Evolutionary conservation across 768 basidiomycete species (phyloP), one percentile per base, ranked within the genome.

Genomic region (Suillus cothurnatus): DNA sequence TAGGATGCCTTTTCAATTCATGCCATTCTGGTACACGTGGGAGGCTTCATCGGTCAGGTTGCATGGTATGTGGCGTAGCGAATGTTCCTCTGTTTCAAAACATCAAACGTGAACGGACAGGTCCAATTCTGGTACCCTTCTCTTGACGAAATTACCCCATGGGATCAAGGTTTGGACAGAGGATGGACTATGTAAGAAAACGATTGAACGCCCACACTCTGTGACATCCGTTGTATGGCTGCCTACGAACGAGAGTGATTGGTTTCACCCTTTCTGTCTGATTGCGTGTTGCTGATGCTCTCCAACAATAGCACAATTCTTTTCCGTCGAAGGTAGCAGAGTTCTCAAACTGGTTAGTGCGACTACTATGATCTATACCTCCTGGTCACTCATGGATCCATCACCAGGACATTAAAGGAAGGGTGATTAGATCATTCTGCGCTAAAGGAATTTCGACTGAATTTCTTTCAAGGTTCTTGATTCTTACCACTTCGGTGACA

Each of bases 81-180:
- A 41, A 56, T 43, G 61, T 1, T 23, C 34, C 47, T 41, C 38
- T 55, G 63, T 15, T 52, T 34, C 45, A 47, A 17, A 8, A 55
- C 32, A 69, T 67, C 28, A 71, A 36, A 39, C 34, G 39, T 36
- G 26, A 45, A n/a, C 63, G 64, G 31, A 62, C 56, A 82, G 82
- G 84, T 84, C 84, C 43, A 84, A 84, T 6, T 81, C 76, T 58
- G 80, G 85, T 28, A 73, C 66, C 63, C 65, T 76, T 26, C 73
- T 86, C 49, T 75, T 86, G 55, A 84, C 85, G 34, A 83, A 84
- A 70, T 77, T 82, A 63, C 78, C 74, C 62, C 82, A 81, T 32
- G 80, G 78, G 50, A 76, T 86, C 63, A 86, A 86, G 71, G 75
- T 86, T 61, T 86, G 85, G 85, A 81, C 78, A 72, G 84, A 86